Percentiles rank a stretch among this genome's conserved stretches.
phyloP scores from a whole-genome alignment of 1,284 basidiomycete species.

The Cutaneotrichosporon cavernicola region DNA sequence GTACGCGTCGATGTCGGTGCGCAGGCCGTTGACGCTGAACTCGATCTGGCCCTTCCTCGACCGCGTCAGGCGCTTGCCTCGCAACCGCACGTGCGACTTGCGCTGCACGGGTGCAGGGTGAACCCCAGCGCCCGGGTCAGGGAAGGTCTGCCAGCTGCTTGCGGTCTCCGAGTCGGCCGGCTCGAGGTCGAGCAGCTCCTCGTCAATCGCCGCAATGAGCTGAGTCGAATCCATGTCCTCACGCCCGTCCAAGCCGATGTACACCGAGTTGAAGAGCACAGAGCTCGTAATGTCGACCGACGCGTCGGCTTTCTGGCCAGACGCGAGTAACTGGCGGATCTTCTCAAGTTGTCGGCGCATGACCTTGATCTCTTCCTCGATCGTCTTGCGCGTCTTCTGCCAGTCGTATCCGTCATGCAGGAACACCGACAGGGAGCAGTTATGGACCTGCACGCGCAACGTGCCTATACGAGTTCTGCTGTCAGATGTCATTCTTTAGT shows the following conservation, averaged over 20 bases:
- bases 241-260: slow-evolving; percentile 72
- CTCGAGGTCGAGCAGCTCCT: slow-evolving; percentile 69
- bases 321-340: slow-evolving; percentile 90
- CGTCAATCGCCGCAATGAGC: slow-evolving; percentile 84
- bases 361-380: slow-evolving; percentile 83
- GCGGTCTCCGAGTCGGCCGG: slow-evolving; percentile 64
- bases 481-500: not conserved
- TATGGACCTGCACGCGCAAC: slow-evolving; percentile 58
- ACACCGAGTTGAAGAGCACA: slow-evolving; percentile 83
- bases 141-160: slow-evolving; percentile 80
- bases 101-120: slow-evolving; percentile 34
- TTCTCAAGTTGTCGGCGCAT: slow-evolving; percentile 83
- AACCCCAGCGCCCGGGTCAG: slow-evolving; percentile 42
- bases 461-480: slow-evolving; percentile 29
- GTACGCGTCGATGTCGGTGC: slow-evolving; percentile 68
- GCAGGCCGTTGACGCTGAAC: slow-evolving; percentile 67
- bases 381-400: slow-evolving; percentile 74
- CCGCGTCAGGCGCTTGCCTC: slow-evolving; percentile 60
- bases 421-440: slow-evolving; percentile 65
- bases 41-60: slow-evolving; percentile 80
- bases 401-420: slow-evolving; percentile 95
- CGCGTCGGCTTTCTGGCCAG: slow-evolving; percentile 82
- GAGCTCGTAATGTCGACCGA: slow-evolving; percentile 67
- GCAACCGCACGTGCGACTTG: slow-evolving; percentile 40
- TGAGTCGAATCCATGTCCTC: slow-evolving; percentile 68